Evolutionary conservation across 2,329 filamentous ascomycete species (phyloP).

Genomic region (Penicillium crustosum): DNA sequence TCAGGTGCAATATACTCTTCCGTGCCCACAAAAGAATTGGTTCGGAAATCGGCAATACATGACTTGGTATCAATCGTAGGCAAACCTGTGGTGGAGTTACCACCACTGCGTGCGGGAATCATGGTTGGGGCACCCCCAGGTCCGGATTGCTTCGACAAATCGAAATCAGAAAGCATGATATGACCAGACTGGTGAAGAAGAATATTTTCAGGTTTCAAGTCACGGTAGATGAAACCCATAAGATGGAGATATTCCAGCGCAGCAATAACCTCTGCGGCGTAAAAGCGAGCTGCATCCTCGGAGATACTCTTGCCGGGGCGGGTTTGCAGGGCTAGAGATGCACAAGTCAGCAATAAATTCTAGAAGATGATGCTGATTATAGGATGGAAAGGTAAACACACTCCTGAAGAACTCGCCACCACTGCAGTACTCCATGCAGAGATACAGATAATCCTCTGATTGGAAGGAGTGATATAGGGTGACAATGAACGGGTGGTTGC

Average conservation of each 20-base stretch:
- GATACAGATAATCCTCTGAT: constrained; percentile 94
- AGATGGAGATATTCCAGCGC: constrained; percentile 94
- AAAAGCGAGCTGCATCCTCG: constrained; percentile 95
- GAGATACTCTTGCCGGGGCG: constrained; percentile 95
- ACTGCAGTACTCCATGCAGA: constrained; percentile 99
- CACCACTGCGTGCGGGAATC: constrained; percentile 82
- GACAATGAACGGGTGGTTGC: constrained; percentile 98
- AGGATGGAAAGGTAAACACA: constrained; percentile 27
- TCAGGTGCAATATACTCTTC: constrained; percentile 99
- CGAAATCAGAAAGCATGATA: constrained; percentile 99
- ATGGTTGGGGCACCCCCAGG: constrained; percentile 94
- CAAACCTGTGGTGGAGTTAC: constrained; percentile 78
- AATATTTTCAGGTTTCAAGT: constrained; percentile 97
- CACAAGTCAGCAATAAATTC: constrained; percentile 7
- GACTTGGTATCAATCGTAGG: constrained; percentile 99
- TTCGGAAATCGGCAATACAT: constrained; percentile 96
- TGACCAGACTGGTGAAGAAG: constrained; percentile 98
- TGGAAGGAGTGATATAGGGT: constrained; percentile 99
- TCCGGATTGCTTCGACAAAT: constrained; percentile 96
- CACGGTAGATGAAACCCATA: constrained; percentile 99
- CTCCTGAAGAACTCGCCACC: constrained; percentile 94
- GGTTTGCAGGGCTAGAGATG: constrained; percentile 74
- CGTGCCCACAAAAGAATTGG: constrained; percentile 96
- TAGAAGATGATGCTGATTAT: neutral
- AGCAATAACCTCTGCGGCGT: constrained; percentile 94